Evolutionary conservation across 257 asterid species (phyloP).

Genomic region (Perilla frutescens): DNA sequence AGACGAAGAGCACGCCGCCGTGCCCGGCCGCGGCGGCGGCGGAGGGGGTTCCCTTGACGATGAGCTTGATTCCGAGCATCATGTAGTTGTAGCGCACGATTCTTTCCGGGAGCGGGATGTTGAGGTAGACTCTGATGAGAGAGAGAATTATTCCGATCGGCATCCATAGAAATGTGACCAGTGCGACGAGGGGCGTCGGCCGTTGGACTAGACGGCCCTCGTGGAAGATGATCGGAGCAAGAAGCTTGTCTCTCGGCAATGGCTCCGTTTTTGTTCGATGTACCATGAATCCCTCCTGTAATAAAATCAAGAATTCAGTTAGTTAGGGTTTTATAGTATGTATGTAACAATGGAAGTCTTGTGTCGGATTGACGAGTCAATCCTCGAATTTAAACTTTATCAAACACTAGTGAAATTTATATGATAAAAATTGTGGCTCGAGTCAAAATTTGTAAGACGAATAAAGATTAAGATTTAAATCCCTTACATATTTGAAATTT

Average conservation of each 20-base stretch:
- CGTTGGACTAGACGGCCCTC: slow-evolving; percentile 87
- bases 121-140: slow-evolving; percentile 61
- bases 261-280: slow-evolving; percentile 58
- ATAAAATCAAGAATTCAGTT: not conserved
- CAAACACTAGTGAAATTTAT: too few relatives aligned
- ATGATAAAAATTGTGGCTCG: too few relatives aligned
- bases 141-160: slow-evolving; percentile 74
- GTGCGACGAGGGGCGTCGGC: slow-evolving; percentile 75
- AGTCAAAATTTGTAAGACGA: too few relatives aligned
- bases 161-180: slow-evolving; percentile 76
- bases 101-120: slow-evolving; percentile 68
- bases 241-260: slow-evolving; percentile 66
- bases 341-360: too few relatives aligned
- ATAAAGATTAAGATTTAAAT: too few relatives aligned
- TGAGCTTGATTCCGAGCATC: slow-evolving; percentile 73
- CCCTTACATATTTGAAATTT: too few relatives aligned
- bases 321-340: too few relatives aligned
- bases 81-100: slow-evolving; percentile 65
- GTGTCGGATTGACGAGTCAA: too few relatives aligned
- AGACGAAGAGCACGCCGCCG: slow-evolving; percentile 74
- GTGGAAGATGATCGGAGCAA: slow-evolving; percentile 77
- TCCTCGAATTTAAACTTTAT: too few relatives aligned
- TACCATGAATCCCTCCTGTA: slow-evolving; percentile 86
- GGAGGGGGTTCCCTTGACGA: slow-evolving; percentile 89
- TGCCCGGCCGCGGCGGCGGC: slow-evolving; percentile 68